Evolutionary conservation across 2,329 filamentous ascomycete species (phyloP).

Genomic region (Microcyclospora pomicola): DNA sequence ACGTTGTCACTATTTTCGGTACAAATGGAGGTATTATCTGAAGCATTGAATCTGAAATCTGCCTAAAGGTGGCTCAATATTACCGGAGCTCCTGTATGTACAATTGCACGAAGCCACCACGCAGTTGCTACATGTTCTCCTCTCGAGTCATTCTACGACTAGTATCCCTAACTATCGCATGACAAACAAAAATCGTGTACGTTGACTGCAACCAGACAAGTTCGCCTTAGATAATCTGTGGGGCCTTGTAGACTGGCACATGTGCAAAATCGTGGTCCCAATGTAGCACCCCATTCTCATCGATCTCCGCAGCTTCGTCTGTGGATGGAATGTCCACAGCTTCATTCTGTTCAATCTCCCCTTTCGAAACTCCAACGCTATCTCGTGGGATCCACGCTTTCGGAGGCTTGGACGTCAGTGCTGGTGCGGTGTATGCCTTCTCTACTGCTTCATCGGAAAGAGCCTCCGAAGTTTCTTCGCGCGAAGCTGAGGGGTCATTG

Average conservation of each 20-base stretch:
- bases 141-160: too few relatives aligned
- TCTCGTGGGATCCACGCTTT: slow-evolving; percentile 34
- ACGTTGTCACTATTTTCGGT: too few relatives aligned
- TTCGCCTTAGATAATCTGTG: slow-evolving; percentile 9
- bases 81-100: too few relatives aligned
- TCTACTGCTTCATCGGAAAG: slow-evolving; percentile 18
- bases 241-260: slow-evolving; percentile 29
- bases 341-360: slow-evolving; percentile 29
- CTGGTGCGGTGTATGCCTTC: slow-evolving; percentile 32
- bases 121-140: too few relatives aligned
- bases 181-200: too few relatives aligned
- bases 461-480: slow-evolving; percentile 7
- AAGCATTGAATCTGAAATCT: too few relatives aligned
- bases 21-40: too few relatives aligned
- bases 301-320: slow-evolving; percentile 31
- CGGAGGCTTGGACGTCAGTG: slow-evolving; percentile 29
- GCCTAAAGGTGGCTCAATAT: too few relatives aligned
- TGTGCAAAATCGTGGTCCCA: slow-evolving; percentile 31
- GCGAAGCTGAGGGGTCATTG: slow-evolving; percentile 4
- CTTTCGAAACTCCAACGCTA: slow-evolving; percentile 28
- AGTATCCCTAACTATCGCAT: too few relatives aligned
- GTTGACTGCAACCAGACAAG: too few relatives aligned
- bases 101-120: too few relatives aligned
- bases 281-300: slow-evolving; percentile 31
- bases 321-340: slow-evolving; percentile 28